These are phyloP conservation scores for Larix sibirica DNA, from an alignment of 83 land plant species.

Conservation along the genomic window DNA sequence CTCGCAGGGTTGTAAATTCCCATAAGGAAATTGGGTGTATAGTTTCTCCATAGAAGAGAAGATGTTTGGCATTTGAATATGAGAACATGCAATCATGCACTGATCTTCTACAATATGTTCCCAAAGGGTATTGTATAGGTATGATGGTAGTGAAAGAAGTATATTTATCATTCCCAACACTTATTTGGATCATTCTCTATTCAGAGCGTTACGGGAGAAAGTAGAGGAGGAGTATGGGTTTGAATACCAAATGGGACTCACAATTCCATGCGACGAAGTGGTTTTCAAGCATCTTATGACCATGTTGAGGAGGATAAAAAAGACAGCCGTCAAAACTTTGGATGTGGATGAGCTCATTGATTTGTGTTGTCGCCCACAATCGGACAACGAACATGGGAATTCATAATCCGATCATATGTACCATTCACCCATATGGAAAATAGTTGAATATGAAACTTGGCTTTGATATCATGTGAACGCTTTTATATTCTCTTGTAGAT, in stretches of 20 bases:
- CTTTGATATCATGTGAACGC: no score
- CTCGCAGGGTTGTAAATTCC: background rate
- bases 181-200: background rate
- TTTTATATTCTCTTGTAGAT: no score
- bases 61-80: background rate
- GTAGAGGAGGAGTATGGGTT: conserved; percentile 5
- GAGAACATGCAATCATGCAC: background rate
- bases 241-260: conserved; percentile 5
- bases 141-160: background rate
- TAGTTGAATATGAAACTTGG: no score
- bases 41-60: background rate
- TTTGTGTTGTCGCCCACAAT: background rate
- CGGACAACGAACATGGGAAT: background rate
- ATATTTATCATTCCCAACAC: background rate
- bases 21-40: background rate
- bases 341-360: background rate
- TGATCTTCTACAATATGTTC: background rate
- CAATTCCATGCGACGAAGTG: background rate
- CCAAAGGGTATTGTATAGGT: background rate
- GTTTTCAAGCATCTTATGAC: background rate
- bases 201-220: conserved; percentile 1
- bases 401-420: no score
- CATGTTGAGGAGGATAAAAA: background rate
- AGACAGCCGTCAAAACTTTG: background rate
- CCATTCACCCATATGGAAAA: no score